Base-by-base conservation (phyloP, 2,329 filamentous ascomycete species). In the Aspergillus hiratsukae region DNA sequence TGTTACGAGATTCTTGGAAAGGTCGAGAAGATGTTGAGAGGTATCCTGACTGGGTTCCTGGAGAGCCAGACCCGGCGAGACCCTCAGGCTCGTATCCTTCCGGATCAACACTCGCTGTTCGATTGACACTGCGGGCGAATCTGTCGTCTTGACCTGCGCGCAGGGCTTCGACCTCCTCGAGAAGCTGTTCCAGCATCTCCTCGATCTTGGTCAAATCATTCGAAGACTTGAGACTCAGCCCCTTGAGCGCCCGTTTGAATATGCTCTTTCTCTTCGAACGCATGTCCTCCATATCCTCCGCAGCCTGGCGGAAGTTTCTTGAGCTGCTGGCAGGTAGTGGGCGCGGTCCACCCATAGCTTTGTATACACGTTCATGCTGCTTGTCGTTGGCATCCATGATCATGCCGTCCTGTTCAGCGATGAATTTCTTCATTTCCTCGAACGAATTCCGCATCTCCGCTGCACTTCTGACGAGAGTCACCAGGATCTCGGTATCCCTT, bases 401-500 rank as follows among this genome's bases (percentile, higher is more conserved):
- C 67, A 91, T 83, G 57, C 90, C 90, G 68, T 97, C 93, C 58
- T 95, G 93, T 62, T 95, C 89, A 51, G 89, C 88, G 59, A 99
- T 88, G 68, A 96, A 88, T 61, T 87, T 89, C 79, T 94, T 97
- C 82, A 99, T 89, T 66, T 96, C 92, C 63, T 96, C 90, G 69
- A 97, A 96, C 0, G 91, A 95, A 64, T 90, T 95, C 61, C 93
- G 90, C 92, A 97, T 97, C 75, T 99, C 94, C 11, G 94, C 88
- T 3, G 94, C 93, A 54, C 91, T 92, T 58, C 93, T 88, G 59
- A 99, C 94, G 31, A 99, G 84, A 0, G 94, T 93, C 49, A 97
- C 90, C 19, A 99, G 80, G 54, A 99, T 97, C 74, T 99, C 94
- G 0, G 94, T 97, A 67, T 99, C 94, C 48, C 94, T 85, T 48